These are phyloP conservation scores for Friedmanniomyces simplex DNA, from an alignment of 495 filamentous ascomycete species.

Conservation along the genomic window DNA sequence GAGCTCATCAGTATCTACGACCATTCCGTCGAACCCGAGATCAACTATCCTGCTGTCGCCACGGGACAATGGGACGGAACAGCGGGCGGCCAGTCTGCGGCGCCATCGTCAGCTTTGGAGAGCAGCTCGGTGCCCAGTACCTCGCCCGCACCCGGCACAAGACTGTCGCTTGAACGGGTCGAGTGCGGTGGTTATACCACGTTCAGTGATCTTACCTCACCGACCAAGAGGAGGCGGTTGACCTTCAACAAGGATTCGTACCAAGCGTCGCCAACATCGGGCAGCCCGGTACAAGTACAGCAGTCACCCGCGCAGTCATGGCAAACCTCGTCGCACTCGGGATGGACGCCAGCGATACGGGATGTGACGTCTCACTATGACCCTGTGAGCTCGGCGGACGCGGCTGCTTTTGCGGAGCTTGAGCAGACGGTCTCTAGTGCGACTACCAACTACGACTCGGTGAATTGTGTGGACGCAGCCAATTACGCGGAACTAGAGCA, in stretches of 20 bases:
- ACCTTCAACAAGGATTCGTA: neutral
- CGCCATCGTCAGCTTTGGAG: neutral
- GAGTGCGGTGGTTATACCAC: neutral
- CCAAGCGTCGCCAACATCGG: neutral
- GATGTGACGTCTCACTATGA: no score
- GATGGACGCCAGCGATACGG: constrained; percentile 1
- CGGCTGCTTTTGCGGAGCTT: neutral
- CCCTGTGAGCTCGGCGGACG: neutral
- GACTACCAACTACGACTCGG: neutral
- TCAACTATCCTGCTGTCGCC: neutral
- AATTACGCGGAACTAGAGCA: neutral
- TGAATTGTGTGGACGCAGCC: no score
- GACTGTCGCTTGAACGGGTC: neutral
- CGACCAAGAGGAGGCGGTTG: constrained; percentile 12
- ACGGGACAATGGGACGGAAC: neutral
- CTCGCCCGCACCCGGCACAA: neutral
- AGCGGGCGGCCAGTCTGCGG: neutral
- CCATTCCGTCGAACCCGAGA: constrained; percentile 6
- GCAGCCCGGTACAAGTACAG: no score
- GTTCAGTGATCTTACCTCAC: constrained; percentile 4
- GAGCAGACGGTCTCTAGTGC: neutral
- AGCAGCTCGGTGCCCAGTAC: neutral
- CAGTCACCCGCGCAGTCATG: constrained; percentile 4
- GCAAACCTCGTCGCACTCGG: neutral
- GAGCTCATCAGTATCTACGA: constrained; percentile 21